Percentiles rank a stretch among this genome's conserved stretches.
Evolutionary conservation across 2,329 filamentous ascomycete genomes (phyloP).

Genomic region (Curvularia hawaiiensis): DNA sequence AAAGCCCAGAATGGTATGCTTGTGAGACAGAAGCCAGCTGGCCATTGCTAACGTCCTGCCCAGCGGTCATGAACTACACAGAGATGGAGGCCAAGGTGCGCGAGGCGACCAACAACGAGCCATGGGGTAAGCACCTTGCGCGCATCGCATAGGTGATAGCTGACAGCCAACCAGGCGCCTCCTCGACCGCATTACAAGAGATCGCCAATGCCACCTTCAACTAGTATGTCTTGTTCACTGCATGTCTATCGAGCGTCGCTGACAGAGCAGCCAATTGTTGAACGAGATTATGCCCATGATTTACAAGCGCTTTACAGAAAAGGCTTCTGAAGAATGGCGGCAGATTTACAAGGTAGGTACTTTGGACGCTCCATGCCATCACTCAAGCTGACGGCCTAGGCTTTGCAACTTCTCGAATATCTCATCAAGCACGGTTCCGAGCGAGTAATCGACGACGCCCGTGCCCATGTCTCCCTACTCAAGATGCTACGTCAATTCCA

Average conservation of each 20-base stretch:
- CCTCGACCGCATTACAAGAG: conserved; percentile 90
- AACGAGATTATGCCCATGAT: conserved; percentile 99
- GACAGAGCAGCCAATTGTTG: conserved; percentile 75
- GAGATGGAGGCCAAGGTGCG: conserved; percentile 76
- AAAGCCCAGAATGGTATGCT: conserved; percentile 93
- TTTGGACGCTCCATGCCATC: background rate
- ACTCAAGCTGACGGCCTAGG: conserved; percentile 49
- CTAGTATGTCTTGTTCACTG: conserved; percentile 68
- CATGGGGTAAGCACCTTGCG: conserved; percentile 79
- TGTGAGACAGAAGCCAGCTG: conserved; percentile 19
- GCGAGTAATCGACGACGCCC: conserved; percentile 94
- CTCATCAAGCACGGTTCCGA: conserved; percentile 98
- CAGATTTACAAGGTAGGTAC: conserved; percentile 98
- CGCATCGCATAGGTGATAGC: background rate
- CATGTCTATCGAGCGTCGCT: conserved; percentile 15
- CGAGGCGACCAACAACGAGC: conserved; percentile 98
- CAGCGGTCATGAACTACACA: conserved; percentile 97
- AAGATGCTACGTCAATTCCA: conserved; percentile 99
- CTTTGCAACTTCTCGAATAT: conserved; percentile 92
- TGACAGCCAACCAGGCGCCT: conserved; percentile 60
- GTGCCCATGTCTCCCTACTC: conserved; percentile 90
- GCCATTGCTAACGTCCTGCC: conserved; percentile 33
- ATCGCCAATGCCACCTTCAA: conserved; percentile 98
- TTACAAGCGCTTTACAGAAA: conserved; percentile 98
- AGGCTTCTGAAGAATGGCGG: conserved; percentile 96